A percentile compares a stretch with the other conserved stretches of the same genome.
These are phyloP conservation scores for Trichosporon sp. DNA, from an alignment of 1,284 basidiomycete genomes.

Conservation along the genomic window DNA sequence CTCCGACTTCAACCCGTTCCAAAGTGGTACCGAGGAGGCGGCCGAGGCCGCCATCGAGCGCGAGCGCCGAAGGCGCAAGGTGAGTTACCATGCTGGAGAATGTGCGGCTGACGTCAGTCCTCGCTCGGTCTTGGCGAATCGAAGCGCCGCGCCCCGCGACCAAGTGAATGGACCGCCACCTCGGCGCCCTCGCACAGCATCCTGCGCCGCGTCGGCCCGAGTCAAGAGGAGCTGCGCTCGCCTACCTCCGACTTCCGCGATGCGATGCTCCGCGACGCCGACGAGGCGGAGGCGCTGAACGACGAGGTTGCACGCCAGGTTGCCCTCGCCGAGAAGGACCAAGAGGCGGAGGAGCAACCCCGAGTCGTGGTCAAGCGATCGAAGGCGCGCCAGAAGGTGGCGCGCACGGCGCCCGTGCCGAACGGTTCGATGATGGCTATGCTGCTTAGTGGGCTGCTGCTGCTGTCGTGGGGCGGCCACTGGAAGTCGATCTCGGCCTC, in stretches of 20 bases:
- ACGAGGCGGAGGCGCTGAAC: slow-evolving; percentile 31
- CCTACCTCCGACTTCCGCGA: slow-evolving; percentile 31
- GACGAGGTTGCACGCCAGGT: slow-evolving; percentile 26
- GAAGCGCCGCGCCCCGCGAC: slow-evolving; percentile 16
- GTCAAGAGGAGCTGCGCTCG: slow-evolving; percentile 31
- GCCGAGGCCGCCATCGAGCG: slow-evolving; percentile 26
- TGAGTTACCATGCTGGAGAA: slow-evolving; percentile 11
- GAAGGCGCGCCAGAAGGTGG: slow-evolving; percentile 3
- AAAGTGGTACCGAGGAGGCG: slow-evolving; percentile 50
- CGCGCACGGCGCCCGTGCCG: slow-evolving; percentile 9
- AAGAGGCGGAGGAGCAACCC: not conserved
- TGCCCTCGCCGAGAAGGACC: not conserved
- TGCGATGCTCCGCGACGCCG: slow-evolving; percentile 20
- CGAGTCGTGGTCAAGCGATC: not conserved
- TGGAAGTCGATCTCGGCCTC: slow-evolving; percentile 57
- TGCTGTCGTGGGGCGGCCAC: slow-evolving; percentile 48
- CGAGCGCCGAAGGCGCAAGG: slow-evolving; percentile 42
- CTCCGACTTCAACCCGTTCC: slow-evolving; percentile 54
- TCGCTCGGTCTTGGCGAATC: slow-evolving; percentile 17
- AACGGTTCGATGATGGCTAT: slow-evolving; percentile 43
- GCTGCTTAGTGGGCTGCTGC: slow-evolving; percentile 49
- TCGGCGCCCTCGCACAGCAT: slow-evolving; percentile 18
- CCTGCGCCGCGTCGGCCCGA: slow-evolving; percentile 34
- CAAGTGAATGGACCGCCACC: slow-evolving; percentile 20
- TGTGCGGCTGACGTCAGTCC: slow-evolving; percentile 11